Evolutionary conservation across 176 grass and related monocot genomes (phyloP), one percentile per base, ranked within the genome.

Genomic region (Carex cristatella): DNA sequence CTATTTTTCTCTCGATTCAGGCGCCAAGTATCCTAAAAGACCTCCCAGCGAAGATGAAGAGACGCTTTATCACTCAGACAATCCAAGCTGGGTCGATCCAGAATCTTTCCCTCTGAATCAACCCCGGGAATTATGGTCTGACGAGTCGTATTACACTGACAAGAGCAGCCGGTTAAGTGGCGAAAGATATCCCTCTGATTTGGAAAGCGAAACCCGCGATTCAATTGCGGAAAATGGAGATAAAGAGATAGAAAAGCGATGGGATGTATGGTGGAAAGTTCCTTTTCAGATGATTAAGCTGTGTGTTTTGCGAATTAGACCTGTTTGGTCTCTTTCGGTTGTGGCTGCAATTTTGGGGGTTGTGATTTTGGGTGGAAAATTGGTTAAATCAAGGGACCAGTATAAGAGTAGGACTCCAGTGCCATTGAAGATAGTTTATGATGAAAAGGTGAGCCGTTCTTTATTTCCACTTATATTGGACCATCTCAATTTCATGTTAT

Each of bases 1-100:
- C 75, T 95, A 95, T 86, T 95, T 95, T 93, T 87, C 88, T 23
- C 91, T 99, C 53, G 87, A 84, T 61, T 94, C 87, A 7, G 87
- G 87, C 40, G 79, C 54, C 44, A 86, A 86, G 80, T 94, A 92
- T 69, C 32, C 87, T 1, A n/a, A 79, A 81, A 86, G 84, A 84
- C 79, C 69, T 10, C 88, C 88, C 8, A 84, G 60, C 14, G 87
- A 37, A 31, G 86, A 82, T 12, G 87, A 86, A 59, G 92, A 67
- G 75, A 68, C 70, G n/a, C 84, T 64, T 6, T 86, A 38, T 53
- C 83, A 84, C 60, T 90, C 89, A 10, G 87, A 90, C 67, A 89
- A 54, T 86, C 61, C 87, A 46, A 91, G 88, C 65, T 91, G 93
- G 90, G 88, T 99, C 81, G 96, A 95, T 38, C 90, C 96, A 10